A percentile compares a stretch with the other conserved stretches of the same genome.
Evolutionary conservation across 192 early-diverging fungal species (phyloP).

Genomic region (Allomyces javanicus): DNA sequence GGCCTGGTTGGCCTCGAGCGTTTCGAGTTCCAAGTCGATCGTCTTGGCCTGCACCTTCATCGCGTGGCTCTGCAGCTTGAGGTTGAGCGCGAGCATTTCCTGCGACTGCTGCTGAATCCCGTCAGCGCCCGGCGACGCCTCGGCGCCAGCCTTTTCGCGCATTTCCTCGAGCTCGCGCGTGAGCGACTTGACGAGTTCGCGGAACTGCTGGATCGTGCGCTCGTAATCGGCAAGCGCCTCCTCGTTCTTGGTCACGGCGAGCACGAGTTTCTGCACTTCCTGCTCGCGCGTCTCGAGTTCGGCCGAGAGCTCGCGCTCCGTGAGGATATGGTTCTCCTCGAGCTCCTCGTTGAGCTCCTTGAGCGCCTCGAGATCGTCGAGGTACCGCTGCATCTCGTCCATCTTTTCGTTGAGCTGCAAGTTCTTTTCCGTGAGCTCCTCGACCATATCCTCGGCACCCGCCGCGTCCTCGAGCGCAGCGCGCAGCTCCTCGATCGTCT

Average conservation of each 20-base stretch:
- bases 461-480: slow-evolving; percentile 57
- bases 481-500: slow-evolving; percentile 63
- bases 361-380: slow-evolving; percentile 78
- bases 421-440: slow-evolving; percentile 67
- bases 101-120: slow-evolving; percentile 43
- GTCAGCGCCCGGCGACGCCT: neutral
- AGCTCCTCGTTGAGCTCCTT: slow-evolving; percentile 76
- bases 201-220: slow-evolving; percentile 63
- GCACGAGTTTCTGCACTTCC: neutral
- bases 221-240: slow-evolving; percentile 75
- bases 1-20: slow-evolving; percentile 69
- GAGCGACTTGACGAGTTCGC: slow-evolving; percentile 32
- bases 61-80: slow-evolving; percentile 58
- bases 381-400: slow-evolving; percentile 51
- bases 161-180: neutral
- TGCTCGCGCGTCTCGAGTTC: slow-evolving; percentile 39
- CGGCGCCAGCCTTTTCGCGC: neutral
- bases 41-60: slow-evolving; percentile 72
- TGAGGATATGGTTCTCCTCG: slow-evolving; percentile 79
- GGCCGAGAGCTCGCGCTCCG: slow-evolving; percentile 60
- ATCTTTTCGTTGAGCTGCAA: slow-evolving; percentile 45
- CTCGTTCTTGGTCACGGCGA: slow-evolving; percentile 18
- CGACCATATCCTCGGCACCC: slow-evolving; percentile 67
- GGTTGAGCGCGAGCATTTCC: slow-evolving; percentile 56
- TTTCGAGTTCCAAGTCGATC: slow-evolving; percentile 75